Evolutionary conservation across 2,329 filamentous ascomycete genomes (phyloP), one percentile per base, ranked within the genome.

Genomic region (Colletotrichum sp.): DNA sequence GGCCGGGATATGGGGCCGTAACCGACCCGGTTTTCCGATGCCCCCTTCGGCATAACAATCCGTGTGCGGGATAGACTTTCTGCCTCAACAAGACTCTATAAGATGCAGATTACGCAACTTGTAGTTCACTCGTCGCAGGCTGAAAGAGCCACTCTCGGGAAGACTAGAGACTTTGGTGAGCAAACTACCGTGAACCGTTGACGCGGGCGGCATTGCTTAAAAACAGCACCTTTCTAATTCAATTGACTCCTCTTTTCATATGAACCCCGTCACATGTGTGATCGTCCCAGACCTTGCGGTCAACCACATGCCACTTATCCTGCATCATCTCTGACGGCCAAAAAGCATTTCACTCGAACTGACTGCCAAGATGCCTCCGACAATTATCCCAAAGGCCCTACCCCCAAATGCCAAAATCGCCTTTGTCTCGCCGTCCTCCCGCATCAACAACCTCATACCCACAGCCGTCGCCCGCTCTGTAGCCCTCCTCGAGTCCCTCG

Each of bases 361-460:
- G 15, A 30, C 36, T 16, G 21, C 32, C 36, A 75, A 67, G 69
- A 43, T 70, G n/a, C 69, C 55, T 8, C 67, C 67, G 18, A 80
- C 76, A 10, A 78, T 82, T 6, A 36, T 77, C 7, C 78, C 81
- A 4, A 81, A 80, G 48, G 78, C 79, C 5, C 78, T 87, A 1
- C 55, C 81, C 71, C 81, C 82, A 1, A 84, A 84, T 28, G 83
- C 76, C 2, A 87, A 84, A 9, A 84, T 87, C 12, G 85, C 82
- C 3, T 83, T 85, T 71, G 78, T 87, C 62, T 86, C 85, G 2
- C 85, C 85, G 13, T 87, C 85, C 0, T 77, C 78, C 6, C 84
- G 85, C 7, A 77, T 86, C 10, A 85, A 86, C 72, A 66, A 81
- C 34, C 6, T 69, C 16, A 56, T 82, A 7, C 82, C 84, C 0